Base-by-base conservation (phyloP, 306 rosid species). In the Pterocarpus santalinus region DNA sequence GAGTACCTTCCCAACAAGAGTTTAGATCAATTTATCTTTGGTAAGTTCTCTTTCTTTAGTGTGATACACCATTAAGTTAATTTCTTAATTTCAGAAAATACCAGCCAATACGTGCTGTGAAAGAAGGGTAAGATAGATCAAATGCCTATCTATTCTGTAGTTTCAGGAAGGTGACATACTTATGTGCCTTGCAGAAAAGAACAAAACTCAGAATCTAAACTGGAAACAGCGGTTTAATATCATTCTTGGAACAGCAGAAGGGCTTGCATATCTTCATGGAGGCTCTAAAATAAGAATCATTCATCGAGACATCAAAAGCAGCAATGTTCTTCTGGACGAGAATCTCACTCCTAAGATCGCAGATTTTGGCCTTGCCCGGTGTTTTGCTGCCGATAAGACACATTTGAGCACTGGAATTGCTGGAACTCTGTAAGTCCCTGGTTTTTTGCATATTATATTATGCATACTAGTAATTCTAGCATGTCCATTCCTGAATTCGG, bases 391-490 rank as follows among this genome's bases (percentile, higher is more conserved):
- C 11, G 94, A 94, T 78, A 72, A 87, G 78, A 81, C 93, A 62
- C 97, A 94, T 88, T 88, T 94, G 66, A 92, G 94, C 86, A 94
- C 98, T 2, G 97, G 96, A 41, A 87, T 94, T 77, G 98, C 98
- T 15, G 98, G 98, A 80, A 94, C 98, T 82, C 81, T 94, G 98
- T 92, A 83, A 92, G 96, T 77, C 69, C 43, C 28, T n/a, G 8
- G 34, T 33, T 78, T 33, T 53, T 43, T 43, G 61, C 72, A 32
- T 71, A 4, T 43, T 4, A 41, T 33, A 15, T 67, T 32, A 17
- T 33, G 56, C 17, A 34, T 57, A 32, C 30, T 22, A 22, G 28
- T 22, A 22, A 22, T 22, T 22, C 28, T 22, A 65, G 74, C 61
- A 57, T 12, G 14, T 38, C 43, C 8, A 8, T 62, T 71, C 44